Percentiles rank a stretch among this genome's conserved stretches.
phyloP scores from a whole-genome alignment of 305 asterid genomes.

The Solanum hybrid region DNA sequence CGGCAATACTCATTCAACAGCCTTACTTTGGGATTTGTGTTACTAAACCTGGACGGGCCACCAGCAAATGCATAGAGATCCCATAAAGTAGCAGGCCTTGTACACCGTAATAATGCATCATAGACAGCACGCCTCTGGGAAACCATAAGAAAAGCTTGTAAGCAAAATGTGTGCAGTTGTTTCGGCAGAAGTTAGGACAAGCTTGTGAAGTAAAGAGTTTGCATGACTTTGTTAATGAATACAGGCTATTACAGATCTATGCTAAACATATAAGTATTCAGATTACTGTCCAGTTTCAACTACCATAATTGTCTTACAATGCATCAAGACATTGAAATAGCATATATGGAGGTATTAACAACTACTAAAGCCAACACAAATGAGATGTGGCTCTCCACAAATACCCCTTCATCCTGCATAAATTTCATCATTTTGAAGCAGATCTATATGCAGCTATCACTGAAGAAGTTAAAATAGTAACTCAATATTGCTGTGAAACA shows the following conservation, averaged over 20 bases:
- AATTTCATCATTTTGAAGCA: not conserved
- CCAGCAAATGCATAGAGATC: slow-evolving; percentile 75
- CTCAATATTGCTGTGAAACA: not conserved
- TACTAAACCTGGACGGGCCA: slow-evolving; percentile 58
- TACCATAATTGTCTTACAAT: not conserved
- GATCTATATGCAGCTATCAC: not conserved
- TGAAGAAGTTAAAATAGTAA: not conserved
- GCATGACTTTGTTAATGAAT: not conserved
- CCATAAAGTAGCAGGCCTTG: slow-evolving; percentile 77
- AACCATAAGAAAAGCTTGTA: slow-evolving; percentile 10
- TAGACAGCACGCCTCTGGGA: slow-evolving; percentile 87
- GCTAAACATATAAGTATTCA: not conserved
- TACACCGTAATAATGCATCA: slow-evolving; percentile 68
- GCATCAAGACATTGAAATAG: not conserved
- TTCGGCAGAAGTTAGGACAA: not conserved
- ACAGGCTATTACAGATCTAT: not conserved
- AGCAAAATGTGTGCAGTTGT: not conserved
- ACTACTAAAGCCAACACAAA: not conserved
- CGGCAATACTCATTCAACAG: slow-evolving; percentile 81
- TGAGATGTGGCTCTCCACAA: not conserved
- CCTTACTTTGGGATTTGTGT: slow-evolving; percentile 63
- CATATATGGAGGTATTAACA: not conserved
- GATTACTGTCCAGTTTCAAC: not conserved
- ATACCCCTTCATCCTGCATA: not conserved
- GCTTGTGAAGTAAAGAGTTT: not conserved